Base-by-base conservation (phyloP, 768 basidiomycete species). In the Coprinopsis strossmayeri region DNA sequence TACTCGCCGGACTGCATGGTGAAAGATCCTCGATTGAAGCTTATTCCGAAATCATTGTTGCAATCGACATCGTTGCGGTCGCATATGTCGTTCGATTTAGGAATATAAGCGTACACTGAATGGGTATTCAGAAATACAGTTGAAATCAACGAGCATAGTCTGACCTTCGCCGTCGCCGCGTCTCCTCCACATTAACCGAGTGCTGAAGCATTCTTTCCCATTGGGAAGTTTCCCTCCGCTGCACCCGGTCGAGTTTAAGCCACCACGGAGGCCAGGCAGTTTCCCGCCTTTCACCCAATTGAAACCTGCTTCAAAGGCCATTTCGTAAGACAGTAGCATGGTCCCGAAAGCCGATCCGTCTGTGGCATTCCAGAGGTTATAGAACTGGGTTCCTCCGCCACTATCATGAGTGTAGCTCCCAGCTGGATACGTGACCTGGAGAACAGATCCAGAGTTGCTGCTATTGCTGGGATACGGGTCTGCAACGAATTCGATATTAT, bases 51-150 rank as follows among this genome's bases (percentile, higher is more conserved):
- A 52, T 85, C 85, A 7, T 71, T 61, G 58, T 88, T 84, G 67
- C 90, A 91, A 24, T 66, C 72, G 43, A 90, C 70, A 37, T 71
- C 65, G 34, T 62, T 60, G 18, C 78, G 64, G 4, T 66, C 66
- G 58, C 87, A 91, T 9, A 91, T 59, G 40, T 68, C 65, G 58
- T 82, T 77, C 4, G 80, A 67, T 0, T 74, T 72, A 2, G 85
- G 83, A 40, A 91, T 78, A 59, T 94, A 92, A 9, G 85, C 84
- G 63, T 91, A 92, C 7, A 85, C 89, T 91, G 57, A 5, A 13
- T 40, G 34, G 5, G 50, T 51, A 28, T 28, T 50, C 37, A 52
- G 25, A 30, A 54, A 39, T 26, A 42, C 24, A 5, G n/a, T 21
- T 39, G 38, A 34, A n/a, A 44, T 27, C 38, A 32, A 24, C 18